Evolutionary conservation across 345 rosid species (phyloP), one percentile per base, ranked within the genome.

Genomic region (Boechera retrofracta): DNA sequence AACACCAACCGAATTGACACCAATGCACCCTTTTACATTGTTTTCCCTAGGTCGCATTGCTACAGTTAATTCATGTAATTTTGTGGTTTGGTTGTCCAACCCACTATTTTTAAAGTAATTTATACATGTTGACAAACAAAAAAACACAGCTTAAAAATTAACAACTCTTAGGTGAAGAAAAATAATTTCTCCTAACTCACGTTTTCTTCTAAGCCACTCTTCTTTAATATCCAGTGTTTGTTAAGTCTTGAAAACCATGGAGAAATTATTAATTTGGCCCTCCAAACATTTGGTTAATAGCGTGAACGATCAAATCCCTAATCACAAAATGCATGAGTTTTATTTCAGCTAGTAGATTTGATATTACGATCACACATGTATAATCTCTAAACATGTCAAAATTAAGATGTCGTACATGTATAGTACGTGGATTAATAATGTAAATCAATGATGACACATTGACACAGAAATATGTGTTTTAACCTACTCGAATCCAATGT

Each of bases 131-230:
- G 32, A 31, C 32, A 31, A 31, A 31, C 5, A 31, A 3, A 31
- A 21, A 31, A 3, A 31, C 0, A 31, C 32, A 31, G 33, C 38
- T 28, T 29, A 29, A 57, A 32, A 5, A 35, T 59, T 36, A 59
- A 59, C 64, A 59, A 16, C 64, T 36, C 64, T 28, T 59, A 16
- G 29, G 44, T 35, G 29, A 59, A 16, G 44, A 59, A 10, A 59
- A n/a, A 15, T 7, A 15, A 15, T 9, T 4, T 60, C 47, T 16
- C 29, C 4, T 36, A 18, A 24, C 10, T 39, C 32, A 39, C 31
- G 3, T 38, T 36, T 5, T 60, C 47, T 60, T 35, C 12, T 60
- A 18, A 60, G 7, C n/a, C 26, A 64, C 54, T 44, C 26, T 28
- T 29, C 64, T 64, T 64, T 24, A 29, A 26, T 28, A 28, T 7